Percentiles rank a stretch among this genome's conserved stretches.
phyloP scores from a whole-genome alignment of 2,329 filamentous ascomycete species.

The Albifimbria verrucaria region DNA sequence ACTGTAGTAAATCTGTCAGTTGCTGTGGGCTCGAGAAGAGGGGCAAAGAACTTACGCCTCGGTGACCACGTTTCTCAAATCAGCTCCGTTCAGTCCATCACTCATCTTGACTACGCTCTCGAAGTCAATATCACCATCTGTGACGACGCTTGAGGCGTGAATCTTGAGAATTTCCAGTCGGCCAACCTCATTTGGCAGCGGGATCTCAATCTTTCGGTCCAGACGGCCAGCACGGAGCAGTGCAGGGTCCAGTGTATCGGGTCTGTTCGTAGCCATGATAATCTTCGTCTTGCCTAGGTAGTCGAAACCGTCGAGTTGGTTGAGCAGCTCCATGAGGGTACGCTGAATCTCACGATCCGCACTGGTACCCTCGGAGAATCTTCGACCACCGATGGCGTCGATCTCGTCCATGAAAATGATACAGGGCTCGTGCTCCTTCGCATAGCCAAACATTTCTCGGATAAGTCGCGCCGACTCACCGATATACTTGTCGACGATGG shows the following conservation, averaged over 20 bases:
- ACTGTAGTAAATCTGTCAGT: constrained; percentile 43
- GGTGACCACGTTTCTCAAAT: constrained; percentile 95
- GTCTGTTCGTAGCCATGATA: constrained; percentile 99
- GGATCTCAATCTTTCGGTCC: constrained; percentile 97
- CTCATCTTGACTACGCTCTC: constrained; percentile 99
- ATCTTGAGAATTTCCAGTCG: constrained; percentile 98
- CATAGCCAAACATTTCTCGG: constrained; percentile 99
- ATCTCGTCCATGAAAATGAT: constrained; percentile 99
- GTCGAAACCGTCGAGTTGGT: constrained; percentile 98
- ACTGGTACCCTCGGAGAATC: constrained; percentile 96
- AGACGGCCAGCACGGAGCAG: constrained; percentile 88
- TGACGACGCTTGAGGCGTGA: constrained; percentile 79
- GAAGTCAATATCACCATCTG: constrained; percentile 95
- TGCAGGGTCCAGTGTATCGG: constrained; percentile 91
- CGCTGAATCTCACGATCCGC: constrained; percentile 98
- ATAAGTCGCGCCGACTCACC: constrained; percentile 96
- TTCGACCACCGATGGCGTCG: constrained; percentile 92
- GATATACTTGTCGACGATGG: constrained; percentile 99
- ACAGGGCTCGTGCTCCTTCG: constrained; percentile 98
- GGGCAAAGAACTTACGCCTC: constrained; percentile 72
- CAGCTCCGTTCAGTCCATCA: constrained; percentile 93
- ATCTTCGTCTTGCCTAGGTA: constrained; percentile 99
- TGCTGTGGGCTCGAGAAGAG: constrained; percentile 8
- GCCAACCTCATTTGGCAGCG: constrained; percentile 93
- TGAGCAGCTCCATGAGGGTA: constrained; percentile 96